Conservation (phyloP, 2,329 filamentous ascomycete genomes). For the Aureobasidium sp. region DNA sequence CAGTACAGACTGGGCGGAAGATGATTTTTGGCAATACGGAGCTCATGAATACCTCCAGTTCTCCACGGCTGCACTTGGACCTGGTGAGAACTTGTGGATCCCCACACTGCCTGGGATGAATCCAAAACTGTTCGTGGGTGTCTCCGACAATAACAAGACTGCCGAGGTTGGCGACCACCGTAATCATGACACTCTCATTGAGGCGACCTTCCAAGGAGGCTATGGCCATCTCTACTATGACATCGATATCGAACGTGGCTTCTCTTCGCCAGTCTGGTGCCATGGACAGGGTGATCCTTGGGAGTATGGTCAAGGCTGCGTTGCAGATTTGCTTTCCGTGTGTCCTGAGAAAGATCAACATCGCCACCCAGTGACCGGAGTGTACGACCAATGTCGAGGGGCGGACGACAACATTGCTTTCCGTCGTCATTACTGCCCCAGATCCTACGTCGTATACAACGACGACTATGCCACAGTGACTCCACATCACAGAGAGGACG, state of each 20-base stretch:
- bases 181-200: conserved; percentile 7
- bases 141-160: background rate
- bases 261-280: conserved; percentile 14
- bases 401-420: background rate
- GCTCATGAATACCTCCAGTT: background rate
- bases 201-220: background rate
- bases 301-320: conserved; percentile 3
- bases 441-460: background rate
- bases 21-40: background rate
- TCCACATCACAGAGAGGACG: background rate
- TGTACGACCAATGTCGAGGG: conserved; percentile 7
- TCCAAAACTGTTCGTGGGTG: conserved; percentile 4
- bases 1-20: conserved; percentile 1
- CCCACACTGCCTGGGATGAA: background rate
- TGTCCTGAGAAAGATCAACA: conserved; percentile 8
- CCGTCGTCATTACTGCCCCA: background rate
- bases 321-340: background rate
- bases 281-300: background rate
- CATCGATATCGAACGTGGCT: conserved; percentile 15
- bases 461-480: background rate
- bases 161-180: background rate
- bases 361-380: background rate
- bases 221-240: conserved; percentile 5
- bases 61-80: background rate
- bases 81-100: background rate